Base-by-base conservation (phyloP, 179 eudicot genomes). In the Drosera spatulata region DNA sequence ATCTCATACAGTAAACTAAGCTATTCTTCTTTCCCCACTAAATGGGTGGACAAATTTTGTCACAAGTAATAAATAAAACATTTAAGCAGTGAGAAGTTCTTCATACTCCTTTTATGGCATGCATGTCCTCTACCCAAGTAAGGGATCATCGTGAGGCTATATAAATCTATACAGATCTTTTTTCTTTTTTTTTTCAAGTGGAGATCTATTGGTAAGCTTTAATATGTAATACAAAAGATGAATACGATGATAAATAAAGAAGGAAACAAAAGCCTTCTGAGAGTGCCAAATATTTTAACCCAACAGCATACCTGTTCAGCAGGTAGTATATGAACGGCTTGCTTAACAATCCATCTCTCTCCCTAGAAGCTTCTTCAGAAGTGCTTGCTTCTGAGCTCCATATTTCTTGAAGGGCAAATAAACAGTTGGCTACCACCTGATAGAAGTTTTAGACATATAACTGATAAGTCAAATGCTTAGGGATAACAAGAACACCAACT, bases 401-500 rank as follows among this genome's bases (percentile, higher is more conserved):
- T 51, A 94, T 94, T 76, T 94, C 99, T 82, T 90, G 97, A 44
- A 93, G 64, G 54, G 96, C 81, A 72, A 81, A 75, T 66, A 94
- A 71, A 75, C 91, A 85, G 66, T 90, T 94, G 65, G 97, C 94
- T 75, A 94, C 97, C 60, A 94, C 99, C 99, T 94, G 78, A 10
- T 10, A 50, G 13, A 11, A 50, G n/a, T 4, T n/a, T 50, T 7
- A 10, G 13, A 5, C 5, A 45, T 45, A 6, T 45, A 5, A 45
- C 5, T 45, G 48, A 45, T 45, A 45, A 45, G 10, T 45, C 7
- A 6, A 45, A 45, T 10, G 33, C 33, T 22, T 22, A 22, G 33
- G 33, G 33, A 22, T 22, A 22, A 22, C 33, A 22, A 22, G 33
- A 22, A 22, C 33, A 22, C 33, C 33, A 22, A 22, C 33, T 22